Conservation (phyloP, 805 yeast genomes). For the Monosporozyma solicola region DNA sequence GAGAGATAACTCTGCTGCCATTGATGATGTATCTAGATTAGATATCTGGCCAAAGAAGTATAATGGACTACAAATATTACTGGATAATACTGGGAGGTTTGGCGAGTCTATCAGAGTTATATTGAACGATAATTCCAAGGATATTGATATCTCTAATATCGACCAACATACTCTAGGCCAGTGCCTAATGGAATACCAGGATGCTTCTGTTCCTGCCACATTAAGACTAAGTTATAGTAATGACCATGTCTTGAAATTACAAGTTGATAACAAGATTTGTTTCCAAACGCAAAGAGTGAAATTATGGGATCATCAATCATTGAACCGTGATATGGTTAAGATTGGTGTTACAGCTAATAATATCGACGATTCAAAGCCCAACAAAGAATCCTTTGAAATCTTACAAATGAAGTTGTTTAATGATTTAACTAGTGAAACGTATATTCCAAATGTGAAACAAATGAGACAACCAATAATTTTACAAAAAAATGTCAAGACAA, state of each 20-base stretch:
- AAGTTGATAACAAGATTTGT: constrained; percentile 62
- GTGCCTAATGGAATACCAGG: constrained; percentile 52
- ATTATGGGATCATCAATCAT: constrained; percentile 28
- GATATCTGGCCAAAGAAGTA: constrained; percentile 35
- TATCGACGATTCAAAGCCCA: constrained; percentile 19
- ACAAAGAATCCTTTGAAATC: constrained; percentile 55
- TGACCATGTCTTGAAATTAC: constrained; percentile 46
- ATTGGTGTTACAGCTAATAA: constrained; percentile 49
- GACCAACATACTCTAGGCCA: constrained; percentile 39
- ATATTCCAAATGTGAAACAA: constrained; percentile 45
- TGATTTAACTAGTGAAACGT: constrained; percentile 43
- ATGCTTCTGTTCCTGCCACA: constrained; percentile 62
- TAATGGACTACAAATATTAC: constrained; percentile 55
- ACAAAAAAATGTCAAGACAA: constrained; percentile 32
- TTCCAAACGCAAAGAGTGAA: constrained; percentile 51
- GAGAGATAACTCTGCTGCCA: constrained; percentile 1
- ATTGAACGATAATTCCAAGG: constrained; percentile 48
- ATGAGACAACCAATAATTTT: constrained; percentile 39
- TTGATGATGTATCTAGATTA: constrained; percentile 18
- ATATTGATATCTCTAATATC: constrained; percentile 18
- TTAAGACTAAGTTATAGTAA: constrained; percentile 49
- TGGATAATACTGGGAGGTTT: constrained; percentile 42
- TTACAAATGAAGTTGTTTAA: constrained; percentile 49
- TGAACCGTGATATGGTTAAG: constrained; percentile 25
- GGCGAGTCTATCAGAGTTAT: constrained; percentile 49